Percentiles rank a stretch among this genome's conserved stretches.
Evolutionary conservation across 2,329 filamentous ascomycete species (phyloP).

Genomic region (Ophiostoma angusticollis): DNA sequence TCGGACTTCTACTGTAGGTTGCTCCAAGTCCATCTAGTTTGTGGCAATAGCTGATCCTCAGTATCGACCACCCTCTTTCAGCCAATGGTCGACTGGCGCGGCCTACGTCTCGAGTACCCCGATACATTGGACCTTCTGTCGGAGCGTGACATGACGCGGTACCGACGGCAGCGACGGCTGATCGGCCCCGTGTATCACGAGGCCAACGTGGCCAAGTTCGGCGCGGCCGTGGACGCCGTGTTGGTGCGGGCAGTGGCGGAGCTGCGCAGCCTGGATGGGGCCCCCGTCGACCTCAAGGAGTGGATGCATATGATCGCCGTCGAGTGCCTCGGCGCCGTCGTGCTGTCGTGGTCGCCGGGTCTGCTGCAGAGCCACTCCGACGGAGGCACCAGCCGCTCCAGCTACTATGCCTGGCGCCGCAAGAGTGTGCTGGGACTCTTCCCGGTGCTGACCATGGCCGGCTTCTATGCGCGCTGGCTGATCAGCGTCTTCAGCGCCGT

Average conservation of each 20-base stretch:
- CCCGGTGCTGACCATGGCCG: constrained; percentile 27
- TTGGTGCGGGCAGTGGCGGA: constrained; percentile 24
- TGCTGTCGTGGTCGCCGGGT: constrained; percentile 39
- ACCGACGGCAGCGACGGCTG: constrained; percentile 35
- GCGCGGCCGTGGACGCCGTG: constrained; percentile 28
- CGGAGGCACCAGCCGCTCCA: constrained; percentile 32
- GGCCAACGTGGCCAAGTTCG: constrained; percentile 29
- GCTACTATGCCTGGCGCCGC: constrained; percentile 37
- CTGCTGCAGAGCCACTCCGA: constrained; percentile 32
- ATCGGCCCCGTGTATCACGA: constrained; percentile 36
- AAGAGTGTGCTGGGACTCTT: constrained; percentile 41
- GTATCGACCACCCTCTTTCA: constrained; percentile 33
- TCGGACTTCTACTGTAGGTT: constrained; percentile 38
- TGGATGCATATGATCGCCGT: constrained; percentile 46
- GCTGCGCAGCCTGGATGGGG: constrained; percentile 24
- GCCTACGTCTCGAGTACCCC: constrained; percentile 21
- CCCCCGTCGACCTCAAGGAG: constrained; percentile 34
- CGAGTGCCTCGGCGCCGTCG: constrained; percentile 36
- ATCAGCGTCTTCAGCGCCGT: constrained; percentile 28
- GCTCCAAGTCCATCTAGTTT: not conserved
- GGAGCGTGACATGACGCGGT: constrained; percentile 32
- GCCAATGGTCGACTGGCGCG: constrained; percentile 27
- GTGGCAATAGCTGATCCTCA: constrained; percentile 13
- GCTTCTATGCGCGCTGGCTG: constrained; percentile 24
- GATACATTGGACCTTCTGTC: constrained; percentile 40